Percentiles rank a stretch among this genome's conserved stretches.
These are phyloP conservation scores for Starmera amethionina DNA, from an alignment of 805 yeast genomes.

Conservation along the genomic window DNA sequence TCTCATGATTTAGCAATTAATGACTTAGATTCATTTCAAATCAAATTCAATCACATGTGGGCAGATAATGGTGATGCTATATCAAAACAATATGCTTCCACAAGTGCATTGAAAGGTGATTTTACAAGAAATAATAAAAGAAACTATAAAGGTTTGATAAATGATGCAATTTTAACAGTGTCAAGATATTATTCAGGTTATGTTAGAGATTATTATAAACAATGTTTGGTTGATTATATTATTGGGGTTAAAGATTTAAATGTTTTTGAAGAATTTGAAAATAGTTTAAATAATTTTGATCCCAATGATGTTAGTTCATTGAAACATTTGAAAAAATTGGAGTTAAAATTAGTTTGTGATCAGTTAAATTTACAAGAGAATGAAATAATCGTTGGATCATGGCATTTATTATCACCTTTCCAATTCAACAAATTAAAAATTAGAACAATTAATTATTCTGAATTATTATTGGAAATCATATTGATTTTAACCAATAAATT, in stretches of 20 bases:
- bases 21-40: conserved; percentile 9
- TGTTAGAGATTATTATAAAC: conserved; percentile 34
- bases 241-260: conserved; percentile 26
- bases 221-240: conserved; percentile 32
- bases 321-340: conserved; percentile 19
- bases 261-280: conserved; percentile 32
- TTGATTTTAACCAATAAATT: conserved; percentile 13
- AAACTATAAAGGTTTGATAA: conserved; percentile 30
- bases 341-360: conserved; percentile 9
- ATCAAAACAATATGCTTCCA: conserved; percentile 51
- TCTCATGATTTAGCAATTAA: conserved; percentile 7
- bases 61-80: conserved; percentile 65
- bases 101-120: conserved; percentile 44
- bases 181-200: conserved; percentile 33
- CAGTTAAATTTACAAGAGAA: conserved; percentile 1
- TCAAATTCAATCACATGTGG: conserved; percentile 33
- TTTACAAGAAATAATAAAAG: conserved; percentile 33
- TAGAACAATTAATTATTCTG: not conserved
- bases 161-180: conserved; percentile 32
- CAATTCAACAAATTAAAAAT: conserved; percentile 9
- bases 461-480: conserved; percentile 3
- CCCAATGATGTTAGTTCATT: conserved; percentile 13
- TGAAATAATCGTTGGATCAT: conserved; percentile 13
- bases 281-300: conserved; percentile 20
- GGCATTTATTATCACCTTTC: conserved; percentile 16